These are phyloP conservation scores for Pseudisothecium myosuroides DNA, from an alignment of 225 moss, liverwort and hornwort genomes.

Conservation along the genomic window DNA sequence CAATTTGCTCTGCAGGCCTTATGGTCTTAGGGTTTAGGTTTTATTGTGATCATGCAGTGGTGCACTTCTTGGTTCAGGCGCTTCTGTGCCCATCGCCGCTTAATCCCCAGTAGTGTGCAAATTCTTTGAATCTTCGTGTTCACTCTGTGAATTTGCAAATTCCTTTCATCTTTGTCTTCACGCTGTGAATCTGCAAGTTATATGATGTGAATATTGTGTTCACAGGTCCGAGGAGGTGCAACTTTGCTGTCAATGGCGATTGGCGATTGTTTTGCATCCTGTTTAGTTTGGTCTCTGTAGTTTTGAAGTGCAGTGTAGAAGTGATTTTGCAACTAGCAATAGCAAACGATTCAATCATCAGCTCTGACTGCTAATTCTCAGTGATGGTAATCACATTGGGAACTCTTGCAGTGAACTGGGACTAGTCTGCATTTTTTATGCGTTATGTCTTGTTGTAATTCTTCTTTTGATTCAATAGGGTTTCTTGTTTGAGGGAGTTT, in stretches of 20 bases:
- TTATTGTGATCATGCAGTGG: not conserved
- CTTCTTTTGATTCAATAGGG: not conserved
- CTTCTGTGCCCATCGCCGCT: not conserved
- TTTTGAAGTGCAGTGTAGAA: not conserved
- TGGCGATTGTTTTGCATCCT: not conserved
- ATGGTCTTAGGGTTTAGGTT: not conserved
- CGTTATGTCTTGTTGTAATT: not conserved
- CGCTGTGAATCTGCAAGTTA: not conserved
- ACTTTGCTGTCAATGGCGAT: not conserved
- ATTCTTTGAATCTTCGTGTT: not conserved
- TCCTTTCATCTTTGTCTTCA: not conserved
- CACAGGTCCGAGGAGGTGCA: not conserved
- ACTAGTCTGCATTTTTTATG: not conserved
- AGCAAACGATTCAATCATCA: not conserved
- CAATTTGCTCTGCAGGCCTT: slow-evolving; percentile 5
- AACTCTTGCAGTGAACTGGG: not conserved
- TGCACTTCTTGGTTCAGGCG: not conserved
- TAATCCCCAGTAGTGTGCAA: not conserved
- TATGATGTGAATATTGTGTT: not conserved
- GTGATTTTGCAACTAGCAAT: not conserved
- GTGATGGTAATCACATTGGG: not conserved
- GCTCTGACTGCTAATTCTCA: not conserved
- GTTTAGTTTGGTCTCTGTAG: not conserved
- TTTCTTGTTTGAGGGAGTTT: not conserved
- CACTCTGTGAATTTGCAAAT: not conserved